Evolutionary conservation across 805 yeast genomes (phyloP).

Genomic region (Cyberlindnera meyerae): DNA sequence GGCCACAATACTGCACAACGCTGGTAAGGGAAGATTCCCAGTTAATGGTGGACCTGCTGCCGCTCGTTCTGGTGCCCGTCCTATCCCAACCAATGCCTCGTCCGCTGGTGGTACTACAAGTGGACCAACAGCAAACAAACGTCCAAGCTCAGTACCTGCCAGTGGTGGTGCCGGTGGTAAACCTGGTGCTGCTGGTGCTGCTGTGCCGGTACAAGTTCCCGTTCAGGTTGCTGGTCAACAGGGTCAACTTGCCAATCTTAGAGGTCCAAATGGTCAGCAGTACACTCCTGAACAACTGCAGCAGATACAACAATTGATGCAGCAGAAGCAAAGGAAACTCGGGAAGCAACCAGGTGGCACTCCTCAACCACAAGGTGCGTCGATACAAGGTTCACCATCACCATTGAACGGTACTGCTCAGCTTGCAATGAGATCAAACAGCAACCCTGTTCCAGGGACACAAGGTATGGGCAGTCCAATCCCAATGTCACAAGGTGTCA

Average conservation of each 20-base stretch:
- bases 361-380: conserved; percentile 18
- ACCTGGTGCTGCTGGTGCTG: conserved; percentile 1
- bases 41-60: conserved; percentile 25
- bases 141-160: neutral
- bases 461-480: conserved; percentile 12
- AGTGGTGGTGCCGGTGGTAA: neutral
- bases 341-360: conserved; percentile 20
- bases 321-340: conserved; percentile 28
- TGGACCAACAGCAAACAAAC: neutral
- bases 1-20: conserved; percentile 51
- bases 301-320: conserved; percentile 54
- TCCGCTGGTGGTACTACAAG: too few relatives aligned
- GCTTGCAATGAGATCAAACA: conserved; percentile 18
- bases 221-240: conserved; percentile 1
- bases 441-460: conserved; percentile 16
- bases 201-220: conserved; percentile 1
- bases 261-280: conserved; percentile 47
- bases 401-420: conserved; percentile 14
- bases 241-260: conserved; percentile 6
- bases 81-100: conserved; percentile 6
- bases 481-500: conserved; percentile 2
- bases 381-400: conserved; percentile 14
- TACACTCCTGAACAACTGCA: conserved; percentile 58
- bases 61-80: conserved; percentile 9
- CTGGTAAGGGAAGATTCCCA: conserved; percentile 1